phyloP scores from a whole-genome alignment of 306 rosid species.

The Sechiopsis laciniata region DNA sequence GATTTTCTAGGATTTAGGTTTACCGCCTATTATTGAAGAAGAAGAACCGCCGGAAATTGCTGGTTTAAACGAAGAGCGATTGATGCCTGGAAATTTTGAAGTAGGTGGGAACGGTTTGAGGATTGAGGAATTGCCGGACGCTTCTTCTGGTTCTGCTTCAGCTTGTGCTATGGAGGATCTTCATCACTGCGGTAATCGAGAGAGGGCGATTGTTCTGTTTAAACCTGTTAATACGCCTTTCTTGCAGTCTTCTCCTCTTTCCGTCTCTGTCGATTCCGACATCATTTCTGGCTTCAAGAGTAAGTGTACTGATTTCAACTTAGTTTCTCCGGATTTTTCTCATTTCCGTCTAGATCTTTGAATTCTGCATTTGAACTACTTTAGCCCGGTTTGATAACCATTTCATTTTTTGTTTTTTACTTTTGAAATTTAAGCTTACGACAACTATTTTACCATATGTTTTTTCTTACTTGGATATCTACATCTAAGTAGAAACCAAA shows the following conservation, averaged over 20 bases:
- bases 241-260: slow-evolving; percentile 31
- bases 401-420: too few relatives aligned
- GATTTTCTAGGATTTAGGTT: slow-evolving; percentile 43
- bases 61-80: neutral
- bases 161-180: slow-evolving; percentile 2
- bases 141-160: neutral
- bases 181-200: slow-evolving; percentile 29
- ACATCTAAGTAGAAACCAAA: too few relatives aligned
- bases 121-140: slow-evolving; percentile 25
- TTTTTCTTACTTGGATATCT: too few relatives aligned
- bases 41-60: slow-evolving; percentile 29
- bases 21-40: slow-evolving; percentile 58
- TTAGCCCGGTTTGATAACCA: too few relatives aligned
- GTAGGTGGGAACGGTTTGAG: slow-evolving; percentile 32
- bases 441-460: too few relatives aligned
- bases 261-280: slow-evolving; percentile 43
- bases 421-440: too few relatives aligned
- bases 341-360: neutral
- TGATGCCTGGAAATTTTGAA: slow-evolving; percentile 11
- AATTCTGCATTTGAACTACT: neutral
- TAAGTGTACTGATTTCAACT: slow-evolving; percentile 6
- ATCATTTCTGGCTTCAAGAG: slow-evolving; percentile 51
- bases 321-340: neutral
- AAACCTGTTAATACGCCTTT: slow-evolving; percentile 35
- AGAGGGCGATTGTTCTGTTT: slow-evolving; percentile 72